A percentile compares a stretch with the other conserved stretches of the same genome.
These are phyloP conservation scores for Rhodotorula sp. DNA, from an alignment of 1,284 basidiomycete species.

Conservation along the genomic window DNA sequence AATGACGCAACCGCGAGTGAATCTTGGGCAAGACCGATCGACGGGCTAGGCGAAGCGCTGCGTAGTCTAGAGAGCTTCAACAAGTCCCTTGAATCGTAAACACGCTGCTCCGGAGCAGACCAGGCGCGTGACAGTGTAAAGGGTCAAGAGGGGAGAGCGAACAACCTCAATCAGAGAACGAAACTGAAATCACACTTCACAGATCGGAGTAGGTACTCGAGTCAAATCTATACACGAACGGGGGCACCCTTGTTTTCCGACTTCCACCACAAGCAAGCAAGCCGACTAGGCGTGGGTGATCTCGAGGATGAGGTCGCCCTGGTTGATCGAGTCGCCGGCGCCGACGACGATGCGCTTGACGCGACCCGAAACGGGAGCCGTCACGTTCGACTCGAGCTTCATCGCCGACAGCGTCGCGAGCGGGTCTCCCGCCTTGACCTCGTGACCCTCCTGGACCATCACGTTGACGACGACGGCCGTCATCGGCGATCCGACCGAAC, in stretches of 20 bases:
- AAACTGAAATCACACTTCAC: not conserved
- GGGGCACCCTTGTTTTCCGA: not conserved
- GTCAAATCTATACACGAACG: slow-evolving; percentile 2
- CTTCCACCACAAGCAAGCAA: not conserved
- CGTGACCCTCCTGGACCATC: slow-evolving; percentile 90
- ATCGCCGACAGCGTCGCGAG: slow-evolving; percentile 12
- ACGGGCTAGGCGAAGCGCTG: too few relatives aligned
- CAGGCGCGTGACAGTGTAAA: not conserved
- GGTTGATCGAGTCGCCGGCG: slow-evolving; percentile 57
- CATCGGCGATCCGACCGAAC: slow-evolving; percentile 73
- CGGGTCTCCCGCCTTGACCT: slow-evolving; percentile 97
- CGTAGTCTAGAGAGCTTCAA: too few relatives aligned
- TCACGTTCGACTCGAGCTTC: slow-evolving; percentile 94
- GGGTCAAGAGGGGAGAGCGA: not conserved
- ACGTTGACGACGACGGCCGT: slow-evolving; percentile 98
- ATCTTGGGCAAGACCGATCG: not conserved
- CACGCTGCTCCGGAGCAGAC: not conserved
- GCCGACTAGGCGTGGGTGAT: slow-evolving; percentile 59
- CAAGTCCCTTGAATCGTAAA: too few relatives aligned
- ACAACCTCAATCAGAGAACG: not conserved
- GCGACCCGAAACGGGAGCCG: slow-evolving; percentile 90
- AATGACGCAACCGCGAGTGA: not conserved
- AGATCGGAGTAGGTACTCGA: not conserved
- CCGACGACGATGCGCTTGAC: slow-evolving; percentile 86
- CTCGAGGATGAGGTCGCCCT: slow-evolving; percentile 73